Evolutionary conservation across 1,284 basidiomycete species (phyloP), one percentile per base, ranked within the genome.

Genomic region (Neonothopanus nambi): DNA sequence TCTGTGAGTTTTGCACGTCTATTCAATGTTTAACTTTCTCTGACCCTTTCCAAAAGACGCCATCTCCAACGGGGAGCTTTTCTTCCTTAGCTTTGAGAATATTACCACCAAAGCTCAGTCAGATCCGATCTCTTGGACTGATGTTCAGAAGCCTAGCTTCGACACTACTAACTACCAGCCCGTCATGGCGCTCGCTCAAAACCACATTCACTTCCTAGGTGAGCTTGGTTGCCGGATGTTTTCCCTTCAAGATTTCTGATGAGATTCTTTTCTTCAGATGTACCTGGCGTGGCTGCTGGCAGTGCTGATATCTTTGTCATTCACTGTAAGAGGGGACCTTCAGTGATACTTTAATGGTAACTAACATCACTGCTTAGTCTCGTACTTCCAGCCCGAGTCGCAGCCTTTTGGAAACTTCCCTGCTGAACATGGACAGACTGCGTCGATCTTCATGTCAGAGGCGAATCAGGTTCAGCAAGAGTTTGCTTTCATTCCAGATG

Each of bases 401-500:
- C 91, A 94, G 66, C 57, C 75, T 0, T 95, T 87, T 58, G 79
- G 81, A 56, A 62, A 77, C 6, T 91, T 95, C 82, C 93, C 93
- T 12, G 80, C 81, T 46, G 72, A 76, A 2, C 83, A 90, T 60
- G 93, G 93, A 20, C 82, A 89, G 67, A 79, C 86, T 2, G 75
- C 88, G 5, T 89, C 86, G 5, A 85, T 95, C 74, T 94, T 93
- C 79, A 75, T 82, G 61, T 67, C 73, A 8, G 57, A 64, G 35
- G 81, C 45, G 23, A 37, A 53, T n/a, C 52, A 85, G 77, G 84
- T 89, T n/a, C 91, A 92, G 63, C 78, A 87, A 63, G 84, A 91
- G 66, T 91, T 93, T 67, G 89, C 88, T 2, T 95, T 86, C 71
- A 80, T 95, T 54, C 93, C 93, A 35, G 81, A 89, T 67, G 91